Conservation (phyloP, 177 flowering plant species). For the Vitis hybrid region DNA sequence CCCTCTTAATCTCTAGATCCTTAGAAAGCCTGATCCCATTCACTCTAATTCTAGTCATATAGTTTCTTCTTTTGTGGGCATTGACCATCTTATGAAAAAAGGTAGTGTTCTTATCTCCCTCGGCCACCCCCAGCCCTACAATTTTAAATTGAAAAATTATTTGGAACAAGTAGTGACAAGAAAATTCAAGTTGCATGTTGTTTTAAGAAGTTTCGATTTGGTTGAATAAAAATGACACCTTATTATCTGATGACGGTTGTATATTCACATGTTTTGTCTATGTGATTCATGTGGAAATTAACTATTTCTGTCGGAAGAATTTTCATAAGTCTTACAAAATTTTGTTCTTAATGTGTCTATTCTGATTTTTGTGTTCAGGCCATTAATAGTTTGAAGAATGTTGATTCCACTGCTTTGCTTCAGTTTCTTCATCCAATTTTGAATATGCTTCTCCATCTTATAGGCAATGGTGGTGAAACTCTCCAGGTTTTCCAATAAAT, state of each 20-base stretch:
- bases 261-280: not conserved
- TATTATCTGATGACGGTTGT: not conserved
- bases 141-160: not conserved
- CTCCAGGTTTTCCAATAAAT: conserved; percentile 63
- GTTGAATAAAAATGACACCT: not conserved
- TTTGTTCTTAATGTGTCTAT: not conserved
- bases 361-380: conserved; percentile 64
- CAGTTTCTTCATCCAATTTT: conserved; percentile 96
- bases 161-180: not conserved
- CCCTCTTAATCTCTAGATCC: no score
- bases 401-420: conserved; percentile 88
- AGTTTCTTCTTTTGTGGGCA: no score
- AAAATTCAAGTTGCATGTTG: not conserved
- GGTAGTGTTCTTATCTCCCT: not conserved
- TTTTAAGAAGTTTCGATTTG: not conserved
- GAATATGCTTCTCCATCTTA: conserved; percentile 98
- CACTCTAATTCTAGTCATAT: no score
- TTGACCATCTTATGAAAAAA: no score
- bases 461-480: conserved; percentile 99
- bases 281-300: not conserved
- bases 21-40: no score
- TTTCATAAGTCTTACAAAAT: not conserved
- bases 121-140: no score
- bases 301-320: not conserved
- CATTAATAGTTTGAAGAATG: conserved; percentile 96